These are phyloP conservation scores for Kluyveromyces lactis DNA, from an alignment of 805 yeast species.

Conservation along the genomic window DNA sequence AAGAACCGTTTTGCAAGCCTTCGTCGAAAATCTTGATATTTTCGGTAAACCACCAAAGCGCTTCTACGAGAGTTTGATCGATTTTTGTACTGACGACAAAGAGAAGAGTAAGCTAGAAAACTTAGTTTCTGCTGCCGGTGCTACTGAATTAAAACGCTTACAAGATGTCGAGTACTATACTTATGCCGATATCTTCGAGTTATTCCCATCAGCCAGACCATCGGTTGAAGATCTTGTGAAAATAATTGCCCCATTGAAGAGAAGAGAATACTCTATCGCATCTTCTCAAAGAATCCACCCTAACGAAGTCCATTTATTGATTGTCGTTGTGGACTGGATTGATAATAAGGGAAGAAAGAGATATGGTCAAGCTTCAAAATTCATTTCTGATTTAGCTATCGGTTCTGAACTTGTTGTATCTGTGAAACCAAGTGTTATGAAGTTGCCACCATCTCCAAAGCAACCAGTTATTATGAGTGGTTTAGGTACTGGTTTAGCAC, in stretches of 20 bases:
- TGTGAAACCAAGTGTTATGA: constrained; percentile 96
- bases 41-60: constrained; percentile 95
- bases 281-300: constrained; percentile 91
- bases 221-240: constrained; percentile 57
- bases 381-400: constrained; percentile 64
- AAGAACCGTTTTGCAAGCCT: constrained; percentile 75
- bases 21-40: constrained; percentile 73
- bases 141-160: constrained; percentile 71
- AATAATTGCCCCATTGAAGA: constrained; percentile 77
- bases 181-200: constrained; percentile 72
- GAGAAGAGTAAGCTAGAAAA: constrained; percentile 56
- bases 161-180: constrained; percentile 78
- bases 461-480: constrained; percentile 97
- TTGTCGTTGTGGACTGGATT: constrained; percentile 95
- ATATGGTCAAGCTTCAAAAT: constrained; percentile 92
- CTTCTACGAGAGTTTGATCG: constrained; percentile 77
- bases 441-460: constrained; percentile 76
- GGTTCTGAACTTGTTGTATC: constrained; percentile 88
- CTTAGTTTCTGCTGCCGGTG: constrained; percentile 72
- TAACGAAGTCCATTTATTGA: constrained; percentile 79
- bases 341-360: constrained; percentile 79
- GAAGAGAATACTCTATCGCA: constrained; percentile 97
- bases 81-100: constrained; percentile 58
- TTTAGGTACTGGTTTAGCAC: constrained; percentile 95
- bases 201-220: constrained; percentile 80